Evolutionary conservation across 2,329 filamentous ascomycete genomes (phyloP).

Genomic region (Aspergillus amoenus): DNA sequence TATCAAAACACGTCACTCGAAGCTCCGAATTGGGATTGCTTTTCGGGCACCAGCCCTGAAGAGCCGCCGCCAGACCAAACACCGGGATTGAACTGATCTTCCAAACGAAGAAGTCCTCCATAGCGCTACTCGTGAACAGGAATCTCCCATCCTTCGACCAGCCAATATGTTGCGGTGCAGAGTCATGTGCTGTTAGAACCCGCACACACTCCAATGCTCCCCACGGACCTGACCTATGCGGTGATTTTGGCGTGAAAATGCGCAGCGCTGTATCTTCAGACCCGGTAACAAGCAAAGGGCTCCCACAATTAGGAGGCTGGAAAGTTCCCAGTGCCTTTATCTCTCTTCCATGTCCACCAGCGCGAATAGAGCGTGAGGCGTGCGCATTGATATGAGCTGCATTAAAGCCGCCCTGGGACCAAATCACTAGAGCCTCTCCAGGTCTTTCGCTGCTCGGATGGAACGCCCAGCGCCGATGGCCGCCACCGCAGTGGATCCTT

Average conservation of each 20-base stretch:
- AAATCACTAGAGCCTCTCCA: conserved; percentile 61
- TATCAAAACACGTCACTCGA: conserved; percentile 77
- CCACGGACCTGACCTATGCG: conserved; percentile 16
- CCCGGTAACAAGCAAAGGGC: conserved; percentile 61
- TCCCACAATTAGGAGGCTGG: conserved; percentile 11
- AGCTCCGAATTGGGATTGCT: conserved; percentile 62
- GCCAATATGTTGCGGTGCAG: conserved; percentile 76
- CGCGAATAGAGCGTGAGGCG: conserved; percentile 55
- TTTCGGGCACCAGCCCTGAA: conserved; percentile 51
- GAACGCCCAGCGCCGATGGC: conserved; percentile 74
- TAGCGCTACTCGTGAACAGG: conserved; percentile 82
- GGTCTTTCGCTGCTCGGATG: conserved; percentile 24
- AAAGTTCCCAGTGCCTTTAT: conserved; percentile 65
- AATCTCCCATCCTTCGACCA: conserved; percentile 69
- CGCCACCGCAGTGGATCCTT: conserved; percentile 77
- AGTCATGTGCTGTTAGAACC: conserved; percentile 73
- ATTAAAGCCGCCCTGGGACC: conserved; percentile 68
- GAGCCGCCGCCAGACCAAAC: conserved; percentile 53
- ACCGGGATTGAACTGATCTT: conserved; percentile 57
- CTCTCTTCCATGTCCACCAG: conserved; percentile 82
- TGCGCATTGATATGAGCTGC: conserved; percentile 41
- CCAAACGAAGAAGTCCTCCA: conserved; percentile 90
- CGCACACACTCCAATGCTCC: conserved; percentile 53
- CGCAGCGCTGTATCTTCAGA: conserved; percentile 74
- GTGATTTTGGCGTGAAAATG: conserved; percentile 51